Conservation (phyloP, 441 rosid species). For the Populus hybrid region DNA sequence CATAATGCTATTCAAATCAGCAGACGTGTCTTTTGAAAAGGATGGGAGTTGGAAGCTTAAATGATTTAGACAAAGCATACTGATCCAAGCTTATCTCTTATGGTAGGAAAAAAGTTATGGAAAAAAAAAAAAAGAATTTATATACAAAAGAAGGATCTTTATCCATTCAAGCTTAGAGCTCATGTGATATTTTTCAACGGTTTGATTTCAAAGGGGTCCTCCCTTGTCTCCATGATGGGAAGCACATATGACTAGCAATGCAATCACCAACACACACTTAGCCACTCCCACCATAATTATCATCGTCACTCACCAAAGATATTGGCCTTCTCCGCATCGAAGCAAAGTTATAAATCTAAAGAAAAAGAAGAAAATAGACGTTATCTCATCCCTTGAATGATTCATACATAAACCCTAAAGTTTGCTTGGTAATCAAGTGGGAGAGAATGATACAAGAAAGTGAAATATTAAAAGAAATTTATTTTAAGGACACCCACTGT, state of each 20-base stretch:
- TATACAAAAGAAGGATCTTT: slow-evolving; percentile 16
- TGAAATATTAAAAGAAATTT: neutral
- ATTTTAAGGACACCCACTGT: neutral
- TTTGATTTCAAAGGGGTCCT: slow-evolving; percentile 18
- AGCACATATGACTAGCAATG: slow-evolving; percentile 34
- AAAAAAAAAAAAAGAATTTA: no score
- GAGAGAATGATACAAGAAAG: neutral
- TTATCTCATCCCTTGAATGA: neutral
- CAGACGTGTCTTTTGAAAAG: slow-evolving; percentile 1
- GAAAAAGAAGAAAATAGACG: neutral
- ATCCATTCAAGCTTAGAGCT: slow-evolving; percentile 29
- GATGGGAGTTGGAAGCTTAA: slow-evolving; percentile 20
- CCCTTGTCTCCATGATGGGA: slow-evolving; percentile 39
- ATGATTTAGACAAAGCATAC: slow-evolving; percentile 20
- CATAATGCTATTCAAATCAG: neutral
- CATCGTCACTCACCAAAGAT: slow-evolving; percentile 4
- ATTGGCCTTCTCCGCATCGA: neutral
- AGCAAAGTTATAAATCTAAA: neutral
- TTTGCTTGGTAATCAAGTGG: neutral
- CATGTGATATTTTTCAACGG: slow-evolving; percentile 22
- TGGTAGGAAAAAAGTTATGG: slow-evolving; percentile 2
- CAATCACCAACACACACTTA: slow-evolving; percentile 45
- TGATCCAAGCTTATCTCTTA: slow-evolving; percentile 30
- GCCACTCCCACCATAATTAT: slow-evolving; percentile 20
- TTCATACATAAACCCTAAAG: neutral